phyloP scores from a whole-genome alignment of 441 rosid genomes.

The Populus hybrid region DNA sequence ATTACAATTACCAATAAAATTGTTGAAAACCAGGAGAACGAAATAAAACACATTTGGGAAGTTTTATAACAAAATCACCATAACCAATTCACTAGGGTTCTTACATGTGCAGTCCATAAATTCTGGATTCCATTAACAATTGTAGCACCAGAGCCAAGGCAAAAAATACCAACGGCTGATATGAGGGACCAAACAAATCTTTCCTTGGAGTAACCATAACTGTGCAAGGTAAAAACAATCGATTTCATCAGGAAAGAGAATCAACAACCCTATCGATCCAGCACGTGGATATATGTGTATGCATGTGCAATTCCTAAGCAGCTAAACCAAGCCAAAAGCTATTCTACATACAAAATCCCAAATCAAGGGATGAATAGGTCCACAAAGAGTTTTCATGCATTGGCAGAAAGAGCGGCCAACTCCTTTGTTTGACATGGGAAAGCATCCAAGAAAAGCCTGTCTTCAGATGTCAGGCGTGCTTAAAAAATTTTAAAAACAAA shows the following conservation, averaged over 20 bases:
- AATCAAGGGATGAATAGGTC: neutral
- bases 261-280: neutral
- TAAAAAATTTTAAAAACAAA: slow-evolving; percentile 3
- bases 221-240: slow-evolving; percentile 27
- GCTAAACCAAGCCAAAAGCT: neutral
- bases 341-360: neutral
- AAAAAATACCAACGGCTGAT: slow-evolving; percentile 99
- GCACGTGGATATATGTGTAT: neutral
- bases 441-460: neutral
- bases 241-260: neutral
- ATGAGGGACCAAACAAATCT: slow-evolving; percentile 99
- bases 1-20: slow-evolving; percentile 12
- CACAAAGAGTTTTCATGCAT: neutral
- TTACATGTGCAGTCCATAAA: slow-evolving; percentile 79
- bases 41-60: slow-evolving; percentile 5
- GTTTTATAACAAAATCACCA: neutral
- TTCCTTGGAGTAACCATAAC: slow-evolving; percentile 98
- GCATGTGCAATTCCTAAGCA: neutral
- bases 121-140: slow-evolving; percentile 91
- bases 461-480: neutral
- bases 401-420: neutral
- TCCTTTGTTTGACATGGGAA: neutral
- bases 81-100: slow-evolving; percentile 6
- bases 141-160: slow-evolving; percentile 99
- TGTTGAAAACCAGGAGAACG: slow-evolving; percentile 8